phyloP scores from a whole-genome alignment of 179 eudicot species.

The Nepenthes alata region DNA sequence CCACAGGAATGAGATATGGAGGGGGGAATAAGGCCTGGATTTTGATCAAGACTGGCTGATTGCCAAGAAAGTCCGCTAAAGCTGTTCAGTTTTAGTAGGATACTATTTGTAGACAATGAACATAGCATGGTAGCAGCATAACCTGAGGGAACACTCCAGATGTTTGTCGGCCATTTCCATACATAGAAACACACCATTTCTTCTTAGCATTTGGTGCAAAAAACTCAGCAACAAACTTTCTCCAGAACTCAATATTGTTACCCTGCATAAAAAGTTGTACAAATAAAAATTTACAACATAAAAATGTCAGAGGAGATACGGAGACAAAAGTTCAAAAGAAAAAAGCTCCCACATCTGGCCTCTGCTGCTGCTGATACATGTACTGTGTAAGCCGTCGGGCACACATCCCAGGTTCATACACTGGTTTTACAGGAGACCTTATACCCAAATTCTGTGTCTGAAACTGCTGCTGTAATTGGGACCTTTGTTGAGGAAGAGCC shows the following conservation, averaged over 20 bases:
- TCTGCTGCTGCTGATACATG: slow-evolving; percentile 81
- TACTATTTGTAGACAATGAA: too few relatives aligned
- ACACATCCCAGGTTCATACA: slow-evolving; percentile 88
- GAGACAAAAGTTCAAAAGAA: neutral
- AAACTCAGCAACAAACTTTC: slow-evolving; percentile 76
- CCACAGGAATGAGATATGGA: too few relatives aligned
- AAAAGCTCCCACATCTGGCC: slow-evolving; percentile 71
- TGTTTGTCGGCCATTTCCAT: slow-evolving; percentile 94
- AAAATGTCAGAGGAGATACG: neutral
- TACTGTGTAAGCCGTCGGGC: slow-evolving; percentile 85
- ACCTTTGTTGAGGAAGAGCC: slow-evolving; percentile 59
- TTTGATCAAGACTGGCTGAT: too few relatives aligned
- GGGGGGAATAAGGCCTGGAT: too few relatives aligned
- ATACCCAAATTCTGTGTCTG: slow-evolving; percentile 57
- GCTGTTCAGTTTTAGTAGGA: too few relatives aligned
- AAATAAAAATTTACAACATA: neutral
- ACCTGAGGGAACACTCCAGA: slow-evolving; percentile 98
- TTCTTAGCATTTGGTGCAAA: slow-evolving; percentile 96
- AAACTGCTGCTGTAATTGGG: slow-evolving; percentile 49
- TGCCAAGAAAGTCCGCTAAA: too few relatives aligned
- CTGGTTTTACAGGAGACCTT: slow-evolving; percentile 65
- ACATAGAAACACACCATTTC: slow-evolving; percentile 98
- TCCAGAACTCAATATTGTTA: slow-evolving; percentile 93
- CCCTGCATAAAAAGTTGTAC: slow-evolving; percentile 35
- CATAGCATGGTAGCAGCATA: slow-evolving; percentile 1